Conservation (phyloP, 306 rosid genomes). For the Quercus gilva region DNA sequence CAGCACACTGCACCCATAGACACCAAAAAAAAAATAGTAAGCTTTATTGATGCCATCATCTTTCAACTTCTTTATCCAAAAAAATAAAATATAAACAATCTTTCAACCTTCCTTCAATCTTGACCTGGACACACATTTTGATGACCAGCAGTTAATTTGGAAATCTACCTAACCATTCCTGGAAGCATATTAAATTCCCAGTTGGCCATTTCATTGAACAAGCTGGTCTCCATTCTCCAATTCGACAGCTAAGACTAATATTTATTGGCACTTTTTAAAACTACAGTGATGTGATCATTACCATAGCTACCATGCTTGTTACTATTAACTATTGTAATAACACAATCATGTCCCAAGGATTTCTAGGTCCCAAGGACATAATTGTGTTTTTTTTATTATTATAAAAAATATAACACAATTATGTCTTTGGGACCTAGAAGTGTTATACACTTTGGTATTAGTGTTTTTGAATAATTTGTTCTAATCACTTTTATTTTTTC, state of each 20-base stretch:
- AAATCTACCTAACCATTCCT: background rate
- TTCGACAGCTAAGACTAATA: background rate
- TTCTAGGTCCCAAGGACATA: no score
- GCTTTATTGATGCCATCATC: background rate
- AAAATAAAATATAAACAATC: no score
- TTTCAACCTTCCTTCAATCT: background rate
- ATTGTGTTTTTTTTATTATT: background rate
- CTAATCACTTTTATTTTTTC: background rate
- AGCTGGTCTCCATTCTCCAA: background rate
- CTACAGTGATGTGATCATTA: background rate
- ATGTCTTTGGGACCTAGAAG: no score
- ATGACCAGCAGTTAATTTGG: background rate
- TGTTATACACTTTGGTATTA: no score
- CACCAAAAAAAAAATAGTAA: background rate
- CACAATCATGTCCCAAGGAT: no score
- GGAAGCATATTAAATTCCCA: background rate
- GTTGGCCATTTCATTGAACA: background rate
- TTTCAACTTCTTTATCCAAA: no score
- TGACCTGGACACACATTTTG: background rate
- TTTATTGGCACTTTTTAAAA: background rate
- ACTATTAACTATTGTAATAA: no score
- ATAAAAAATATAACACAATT: no score
- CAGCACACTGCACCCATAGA: slow-evolving; percentile 29
- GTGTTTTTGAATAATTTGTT: no score
- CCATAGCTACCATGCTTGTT: background rate